phyloP scores from a whole-genome alignment of 345 rosid species.

The Durio zibethinus region DNA sequence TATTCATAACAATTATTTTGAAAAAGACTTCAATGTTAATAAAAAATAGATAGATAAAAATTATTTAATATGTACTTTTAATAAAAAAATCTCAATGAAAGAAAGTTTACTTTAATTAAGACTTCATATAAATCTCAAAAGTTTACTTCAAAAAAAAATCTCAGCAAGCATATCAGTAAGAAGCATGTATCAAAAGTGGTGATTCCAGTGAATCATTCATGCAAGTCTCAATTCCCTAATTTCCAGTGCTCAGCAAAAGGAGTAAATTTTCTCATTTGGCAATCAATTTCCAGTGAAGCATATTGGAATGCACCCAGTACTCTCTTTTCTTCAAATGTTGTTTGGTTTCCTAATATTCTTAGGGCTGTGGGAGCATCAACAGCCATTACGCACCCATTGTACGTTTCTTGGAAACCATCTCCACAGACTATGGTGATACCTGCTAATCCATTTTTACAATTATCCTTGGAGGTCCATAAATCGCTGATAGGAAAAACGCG shows the following conservation, averaged over 20 bases:
- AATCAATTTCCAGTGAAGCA: constrained; percentile 30
- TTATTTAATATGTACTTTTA: too few relatives aligned
- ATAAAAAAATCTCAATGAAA: too few relatives aligned
- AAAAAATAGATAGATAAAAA: too few relatives aligned
- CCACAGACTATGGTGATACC: constrained; percentile 43
- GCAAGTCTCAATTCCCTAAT: neutral
- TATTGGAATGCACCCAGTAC: constrained; percentile 85
- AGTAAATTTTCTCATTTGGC: neutral
- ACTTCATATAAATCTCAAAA: too few relatives aligned
- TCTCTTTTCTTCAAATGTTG: constrained; percentile 70
- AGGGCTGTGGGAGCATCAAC: constrained; percentile 75
- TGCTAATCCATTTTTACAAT: constrained; percentile 19
- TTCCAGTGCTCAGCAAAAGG: neutral
- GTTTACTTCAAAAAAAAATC: too few relatives aligned
- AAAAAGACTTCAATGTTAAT: too few relatives aligned
- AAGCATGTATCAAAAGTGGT: neutral
- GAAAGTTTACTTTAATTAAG: too few relatives aligned
- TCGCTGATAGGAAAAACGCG: neutral
- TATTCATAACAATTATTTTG: too few relatives aligned
- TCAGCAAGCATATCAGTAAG: neutral
- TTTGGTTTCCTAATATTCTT: constrained; percentile 52
- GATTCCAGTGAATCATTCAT: neutral
- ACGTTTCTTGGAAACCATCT: constrained; percentile 50
- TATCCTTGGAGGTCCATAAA: neutral
- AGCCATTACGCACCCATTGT: constrained; percentile 36